Conservation (phyloP, 352 stramenopile species). For the Phytophthora ramorum region DNA sequence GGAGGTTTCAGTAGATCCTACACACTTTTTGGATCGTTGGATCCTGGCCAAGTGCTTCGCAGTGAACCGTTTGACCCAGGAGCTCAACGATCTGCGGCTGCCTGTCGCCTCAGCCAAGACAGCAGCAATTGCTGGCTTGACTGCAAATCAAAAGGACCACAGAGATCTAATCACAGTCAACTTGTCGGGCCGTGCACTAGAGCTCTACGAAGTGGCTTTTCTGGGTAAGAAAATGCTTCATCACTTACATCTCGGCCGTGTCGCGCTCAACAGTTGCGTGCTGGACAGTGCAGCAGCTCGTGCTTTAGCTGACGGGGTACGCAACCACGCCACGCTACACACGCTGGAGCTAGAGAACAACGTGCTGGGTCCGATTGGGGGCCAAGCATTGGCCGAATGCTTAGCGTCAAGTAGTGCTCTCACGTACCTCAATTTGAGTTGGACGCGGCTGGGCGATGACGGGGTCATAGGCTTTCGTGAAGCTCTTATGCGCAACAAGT, state of each 20-base stretch:
- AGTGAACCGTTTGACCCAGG: slow-evolving; percentile 66
- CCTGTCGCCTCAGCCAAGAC: slow-evolving; percentile 23
- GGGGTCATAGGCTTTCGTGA: slow-evolving; percentile 50
- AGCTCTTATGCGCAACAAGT: slow-evolving; percentile 58
- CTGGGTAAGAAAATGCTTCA: slow-evolving; percentile 75
- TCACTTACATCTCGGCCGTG: slow-evolving; percentile 62
- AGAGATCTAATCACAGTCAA: slow-evolving; percentile 57
- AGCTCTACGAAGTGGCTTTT: slow-evolving; percentile 71
- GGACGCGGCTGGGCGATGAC: slow-evolving; percentile 73
- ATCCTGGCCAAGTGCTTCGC: slow-evolving; percentile 72
- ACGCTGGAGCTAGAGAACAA: slow-evolving; percentile 81
- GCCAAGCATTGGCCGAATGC: slow-evolving; percentile 63
- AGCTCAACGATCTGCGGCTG: slow-evolving; percentile 64
- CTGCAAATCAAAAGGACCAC: slow-evolving; percentile 18
- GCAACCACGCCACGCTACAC: slow-evolving; percentile 71
- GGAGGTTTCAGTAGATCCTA: slow-evolving; percentile 29
- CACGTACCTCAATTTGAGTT: slow-evolving; percentile 79
- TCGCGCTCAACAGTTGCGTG: slow-evolving; percentile 67
- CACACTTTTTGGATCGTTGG: slow-evolving; percentile 70
- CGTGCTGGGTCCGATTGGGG: slow-evolving; percentile 48
- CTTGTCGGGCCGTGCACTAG: slow-evolving; percentile 48
- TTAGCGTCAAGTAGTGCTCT: slow-evolving; percentile 66
- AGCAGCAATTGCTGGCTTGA: slow-evolving; percentile 15
- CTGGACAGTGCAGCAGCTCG: slow-evolving; percentile 60
- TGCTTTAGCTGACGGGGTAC: slow-evolving; percentile 64